phyloP scores from a whole-genome alignment of 805 yeast species.

The Metschnikowia chrysomelidarum region DNA sequence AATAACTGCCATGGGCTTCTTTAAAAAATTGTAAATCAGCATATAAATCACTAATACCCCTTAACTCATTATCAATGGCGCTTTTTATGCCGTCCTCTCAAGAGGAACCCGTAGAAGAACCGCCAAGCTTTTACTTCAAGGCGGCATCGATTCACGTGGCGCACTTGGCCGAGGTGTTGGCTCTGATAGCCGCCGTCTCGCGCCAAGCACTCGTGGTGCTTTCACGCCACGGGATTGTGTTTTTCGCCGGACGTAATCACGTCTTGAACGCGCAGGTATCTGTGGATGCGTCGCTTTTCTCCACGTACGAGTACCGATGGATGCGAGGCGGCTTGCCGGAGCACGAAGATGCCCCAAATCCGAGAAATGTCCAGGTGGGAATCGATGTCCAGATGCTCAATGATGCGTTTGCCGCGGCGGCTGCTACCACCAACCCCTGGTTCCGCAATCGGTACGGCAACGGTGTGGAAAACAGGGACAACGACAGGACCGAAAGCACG shows the following conservation, averaged over 20 bases:
- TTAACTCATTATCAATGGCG: too few species aligned
- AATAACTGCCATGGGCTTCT: too few species aligned
- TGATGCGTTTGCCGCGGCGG: constrained; percentile 35
- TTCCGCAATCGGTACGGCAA: neutral
- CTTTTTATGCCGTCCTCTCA: constrained; percentile 20
- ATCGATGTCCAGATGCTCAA: constrained; percentile 35
- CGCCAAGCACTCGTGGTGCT: constrained; percentile 36
- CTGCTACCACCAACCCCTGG: constrained; percentile 20
- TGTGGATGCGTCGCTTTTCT: constrained; percentile 38
- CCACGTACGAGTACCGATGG: constrained; percentile 25
- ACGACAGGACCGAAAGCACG: too few species aligned
- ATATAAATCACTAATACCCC: too few species aligned
- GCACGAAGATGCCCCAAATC: neutral
- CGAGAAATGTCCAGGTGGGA: constrained; percentile 25
- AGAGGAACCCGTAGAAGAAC: too few species aligned
- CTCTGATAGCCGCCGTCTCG: constrained; percentile 30
- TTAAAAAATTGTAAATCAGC: too few species aligned
- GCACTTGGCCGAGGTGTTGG: constrained; percentile 38
- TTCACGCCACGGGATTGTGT: constrained; percentile 29
- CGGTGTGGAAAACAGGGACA: constrained; percentile 4
- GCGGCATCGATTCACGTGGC: constrained; percentile 38
- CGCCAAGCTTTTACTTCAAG: constrained; percentile 21
- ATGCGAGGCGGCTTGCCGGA: neutral
- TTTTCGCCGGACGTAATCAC: constrained; percentile 38
- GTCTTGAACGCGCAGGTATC: constrained; percentile 33